A percentile compares a stretch with the other conserved stretches of the same genome.
These are phyloP conservation scores for Colletotrichum tabaci DNA, from an alignment of 2,329 filamentous ascomycete species.

Conservation along the genomic window DNA sequence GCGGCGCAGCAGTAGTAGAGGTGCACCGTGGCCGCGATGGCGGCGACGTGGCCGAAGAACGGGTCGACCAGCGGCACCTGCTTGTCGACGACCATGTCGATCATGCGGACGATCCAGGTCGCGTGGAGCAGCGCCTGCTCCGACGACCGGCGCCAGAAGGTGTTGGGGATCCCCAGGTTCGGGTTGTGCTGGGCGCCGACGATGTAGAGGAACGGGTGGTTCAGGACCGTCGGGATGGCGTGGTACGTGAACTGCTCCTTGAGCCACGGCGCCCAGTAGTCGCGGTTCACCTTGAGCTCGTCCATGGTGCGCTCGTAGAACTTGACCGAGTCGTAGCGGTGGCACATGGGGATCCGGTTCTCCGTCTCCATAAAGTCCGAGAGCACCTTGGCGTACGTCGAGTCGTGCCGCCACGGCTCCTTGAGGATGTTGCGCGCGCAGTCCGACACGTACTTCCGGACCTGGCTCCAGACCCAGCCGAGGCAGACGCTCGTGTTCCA, in stretches of 20 bases:
- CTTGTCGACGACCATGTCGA: constrained; percentile 68
- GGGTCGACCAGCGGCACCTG: constrained; percentile 64
- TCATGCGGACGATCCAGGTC: constrained; percentile 68
- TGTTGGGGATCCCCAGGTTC: constrained; percentile 67
- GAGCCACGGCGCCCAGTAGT: constrained; percentile 68
- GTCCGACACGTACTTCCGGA: constrained; percentile 62
- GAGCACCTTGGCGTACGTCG: constrained; percentile 64
- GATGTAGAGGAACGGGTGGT: constrained; percentile 69
- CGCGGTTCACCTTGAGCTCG: constrained; percentile 59
- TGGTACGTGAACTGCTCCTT: constrained; percentile 69
- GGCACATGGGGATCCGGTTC: constrained; percentile 63
- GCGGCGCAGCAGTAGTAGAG: constrained; percentile 68
- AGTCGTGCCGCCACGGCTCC: constrained; percentile 67
- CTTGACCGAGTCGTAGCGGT: constrained; percentile 67
- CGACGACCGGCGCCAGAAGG: constrained; percentile 67
- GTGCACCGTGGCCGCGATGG: constrained; percentile 68
- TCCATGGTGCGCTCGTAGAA: constrained; percentile 65
- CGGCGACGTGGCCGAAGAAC: constrained; percentile 66
- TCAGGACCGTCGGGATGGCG: constrained; percentile 64
- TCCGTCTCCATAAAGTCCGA: constrained; percentile 68
- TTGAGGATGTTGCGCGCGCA: constrained; percentile 62
- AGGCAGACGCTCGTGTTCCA: constrained; percentile 66
- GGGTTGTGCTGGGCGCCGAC: constrained; percentile 66
- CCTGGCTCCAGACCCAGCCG: constrained; percentile 66
- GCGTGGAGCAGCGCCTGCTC: constrained; percentile 66